Base-by-base conservation (phyloP, 2,329 filamentous ascomycete species). In the Keithomyces neogunnii region DNA sequence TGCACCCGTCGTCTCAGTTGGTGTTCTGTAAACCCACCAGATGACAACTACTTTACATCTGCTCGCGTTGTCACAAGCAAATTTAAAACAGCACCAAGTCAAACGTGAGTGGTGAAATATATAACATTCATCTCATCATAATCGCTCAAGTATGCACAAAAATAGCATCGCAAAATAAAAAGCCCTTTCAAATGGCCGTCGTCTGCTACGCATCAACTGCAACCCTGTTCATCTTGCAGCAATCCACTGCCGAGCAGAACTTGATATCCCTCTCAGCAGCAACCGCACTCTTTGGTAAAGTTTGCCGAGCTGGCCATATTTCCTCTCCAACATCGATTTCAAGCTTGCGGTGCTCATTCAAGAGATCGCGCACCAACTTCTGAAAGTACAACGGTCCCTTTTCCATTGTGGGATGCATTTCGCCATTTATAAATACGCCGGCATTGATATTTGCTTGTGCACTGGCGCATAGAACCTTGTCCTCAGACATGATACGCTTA, bases 401-500 rank as follows among this genome's bases (percentile, higher is more conserved):
- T 63, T 85, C 82, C 63, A 77, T 73, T 47, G 71, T 69, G 0
- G 81, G 81, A 61, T 85, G 81, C 63, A 85, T 68, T 61, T 83
- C 76, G 49, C 82, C 82, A 59, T 80, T 84, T 61, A 81, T 67
- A 53, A 83, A 85, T 48, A 84, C 72, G 6, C 80, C 80, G 0
- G 76, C 72, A 61, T 81, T 78, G 57, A 85, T 71, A 62, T 85
- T 85, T 62, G 71, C 73, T 60, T 85, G 81, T 1, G 78, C 74
- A 10, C 72, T 73, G 57, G 74, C 69, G 67, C 81, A 85, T 30
- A 85, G 75, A 7, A 75, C 70, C 60, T 84, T 84, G 68, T 85
- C 82, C 63, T 85, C 82, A 1, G 73, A 72, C 76, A 84, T 79
- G 63, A 85, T 75, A 39, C 77, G 76, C 65, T 80, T 80, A 69